Base-by-base conservation (phyloP, 139 green algal genomes). In the Chlorella sorokiniana region DNA sequence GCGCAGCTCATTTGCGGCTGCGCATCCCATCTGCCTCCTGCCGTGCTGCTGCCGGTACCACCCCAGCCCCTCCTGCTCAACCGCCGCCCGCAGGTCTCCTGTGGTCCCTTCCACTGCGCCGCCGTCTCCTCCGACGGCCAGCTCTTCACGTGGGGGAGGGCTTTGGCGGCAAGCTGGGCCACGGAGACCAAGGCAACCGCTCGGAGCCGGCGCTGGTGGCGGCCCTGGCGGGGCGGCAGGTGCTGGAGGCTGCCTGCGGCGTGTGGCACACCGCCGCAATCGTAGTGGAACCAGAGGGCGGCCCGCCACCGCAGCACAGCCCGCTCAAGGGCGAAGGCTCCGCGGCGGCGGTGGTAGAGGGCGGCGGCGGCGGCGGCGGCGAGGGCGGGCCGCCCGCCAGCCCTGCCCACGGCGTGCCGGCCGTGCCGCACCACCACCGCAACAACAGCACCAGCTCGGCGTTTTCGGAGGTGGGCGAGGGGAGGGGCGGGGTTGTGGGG, bases 81-180 rank as follows among this genome's bases (percentile, higher is more conserved):
- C 14, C 48, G 16, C 48, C 48, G 6, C 48, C 79, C 48, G 45
- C 86, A 94, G 80, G 89, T 98, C 37, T 93, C 93, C 0, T 98
- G 95, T 85, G 96, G 96, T 0, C 89, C 95, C 10, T 98, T 90
- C 84, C 96, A 99, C 85, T 90, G 83, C 8, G 94, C 88, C 0
- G 94, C 94, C 0, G 86, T 96, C 33, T 88, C 91, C 8, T 61
- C 82, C 25, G 85, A 86, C 3, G 92, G 95, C 14, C 31, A 65
- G 27, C 90, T 98, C 31, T 98, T 93, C 89, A 97, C 94, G 0
- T 99, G 97, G 94, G 96, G 29, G 93, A 98, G 71, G 95, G 95
- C n/a, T 84, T 93, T 63, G 94, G 93, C 76, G 94, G 95, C 10
- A 93, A 93, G 81, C 91, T 98, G 38, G 96, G 96, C 1, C 95